Base-by-base conservation (phyloP, 108 stramenopile species). In the Poteriospumella lacustris region DNA sequence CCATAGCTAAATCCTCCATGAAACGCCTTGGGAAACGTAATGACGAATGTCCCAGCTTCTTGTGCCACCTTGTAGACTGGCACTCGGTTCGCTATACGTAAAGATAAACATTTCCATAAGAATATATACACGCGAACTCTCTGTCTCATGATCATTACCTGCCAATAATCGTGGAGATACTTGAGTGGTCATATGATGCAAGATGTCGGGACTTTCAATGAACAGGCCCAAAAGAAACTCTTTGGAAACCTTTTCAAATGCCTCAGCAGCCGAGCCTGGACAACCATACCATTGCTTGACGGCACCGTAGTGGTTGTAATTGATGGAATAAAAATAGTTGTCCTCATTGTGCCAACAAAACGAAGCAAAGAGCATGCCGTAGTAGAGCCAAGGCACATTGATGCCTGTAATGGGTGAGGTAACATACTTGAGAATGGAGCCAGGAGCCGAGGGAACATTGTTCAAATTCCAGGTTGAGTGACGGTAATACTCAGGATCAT, bases 281-380 rank as follows among this genome's bases (percentile, higher is more conserved):
- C 93, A 89, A 28, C 94, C 94, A 78, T 95, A 99, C 97, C 97
- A 99, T 81, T 92, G 93, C 84, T 99, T 99, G 26, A 95, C 91
- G 0, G 90, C 94, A 24, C 98, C 98, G 43, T 77, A 84, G 88
- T 97, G 96, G 77, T 94, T 92, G 85, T 97, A 97, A 80, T 99
- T 99, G 84, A 99, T 95, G 59, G 90, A 91, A 80, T 96, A 96
- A 58, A 99, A 87, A 83, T 96, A 96, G 83, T 99, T 96, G 87
- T 99, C 98, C 82, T 99, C 98, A 78, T 92, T 94, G 88, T 99
- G 98, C 95, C 96, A 99, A 76, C 93, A 93, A 83, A 97, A 97
- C 76, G 79, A 82, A 5, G 70, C 28, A 56, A 73, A 73, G 28
- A 73, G 42, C 70, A 73, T 73, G 36, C 70, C 70, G 3, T 84